Percentiles rank a stretch among this genome's conserved stretches.
Evolutionary conservation across 495 filamentous ascomycete species (phyloP).

Genomic region (Cairneyella variabilis): DNA sequence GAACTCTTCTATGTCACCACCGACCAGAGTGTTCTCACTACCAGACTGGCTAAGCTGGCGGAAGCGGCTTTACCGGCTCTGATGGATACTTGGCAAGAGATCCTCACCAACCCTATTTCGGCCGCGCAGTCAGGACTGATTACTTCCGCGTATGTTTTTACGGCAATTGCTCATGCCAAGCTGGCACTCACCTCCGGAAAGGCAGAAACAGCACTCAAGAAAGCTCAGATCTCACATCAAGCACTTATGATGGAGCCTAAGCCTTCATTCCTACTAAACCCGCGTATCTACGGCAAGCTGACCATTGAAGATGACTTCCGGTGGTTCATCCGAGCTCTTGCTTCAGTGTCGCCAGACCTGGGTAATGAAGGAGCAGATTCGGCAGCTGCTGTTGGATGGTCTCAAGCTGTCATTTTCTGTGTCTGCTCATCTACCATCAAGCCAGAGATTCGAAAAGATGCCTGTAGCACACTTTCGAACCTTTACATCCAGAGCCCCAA

Average conservation of each 20-base stretch:
- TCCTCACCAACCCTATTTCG: conserved; percentile 66
- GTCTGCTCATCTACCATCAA: conserved; percentile 58
- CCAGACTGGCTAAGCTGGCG: conserved; percentile 48
- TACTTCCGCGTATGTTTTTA: conserved; percentile 66
- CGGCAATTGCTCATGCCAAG: conserved; percentile 51
- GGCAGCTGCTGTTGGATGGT: conserved; percentile 56
- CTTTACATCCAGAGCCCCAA: conserved; percentile 53
- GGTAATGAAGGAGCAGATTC: conserved; percentile 33
- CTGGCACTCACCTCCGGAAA: conserved; percentile 42
- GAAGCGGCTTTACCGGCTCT: conserved; percentile 61
- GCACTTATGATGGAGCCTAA: conserved; percentile 65
- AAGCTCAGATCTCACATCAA: conserved; percentile 55
- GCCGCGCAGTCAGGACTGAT: conserved; percentile 75
- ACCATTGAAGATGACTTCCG: conserved; percentile 63
- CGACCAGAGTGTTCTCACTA: conserved; percentile 38
- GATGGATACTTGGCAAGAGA: conserved; percentile 71
- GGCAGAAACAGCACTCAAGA: conserved; percentile 47
- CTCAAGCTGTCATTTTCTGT: conserved; percentile 75
- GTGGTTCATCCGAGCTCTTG: conserved; percentile 72
- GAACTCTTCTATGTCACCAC: conserved; percentile 61
- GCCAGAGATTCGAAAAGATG: conserved; percentile 53
- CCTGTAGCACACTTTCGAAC: conserved; percentile 51
- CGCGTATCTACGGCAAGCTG: conserved; percentile 77
- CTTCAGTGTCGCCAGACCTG: conserved; percentile 48
- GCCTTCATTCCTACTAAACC: conserved; percentile 80